Evolutionary conservation across 257 asterid species (phyloP).

Genomic region (Echium plantagineum): DNA sequence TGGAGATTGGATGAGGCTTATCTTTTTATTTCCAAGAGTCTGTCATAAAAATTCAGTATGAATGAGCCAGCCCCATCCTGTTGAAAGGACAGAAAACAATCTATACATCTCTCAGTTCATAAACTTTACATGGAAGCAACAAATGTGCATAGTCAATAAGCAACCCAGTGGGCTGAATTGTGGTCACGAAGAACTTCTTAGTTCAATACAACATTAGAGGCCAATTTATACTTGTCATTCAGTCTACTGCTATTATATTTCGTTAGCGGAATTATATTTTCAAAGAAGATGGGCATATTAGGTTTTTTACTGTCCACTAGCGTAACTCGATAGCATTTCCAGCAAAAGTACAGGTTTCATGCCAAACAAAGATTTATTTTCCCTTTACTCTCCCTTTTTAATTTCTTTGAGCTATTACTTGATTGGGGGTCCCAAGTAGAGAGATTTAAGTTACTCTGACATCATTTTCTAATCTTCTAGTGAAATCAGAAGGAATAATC

Average conservation of each 20-base stretch:
- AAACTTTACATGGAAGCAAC: constrained; percentile 20
- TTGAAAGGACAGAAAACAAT: constrained; percentile 34
- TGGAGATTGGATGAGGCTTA: constrained; percentile 37
- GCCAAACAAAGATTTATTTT: background rate
- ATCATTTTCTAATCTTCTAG: background rate
- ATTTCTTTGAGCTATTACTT: too few species aligned
- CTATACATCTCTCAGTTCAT: constrained; percentile 46
- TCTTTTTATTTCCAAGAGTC: constrained; percentile 47
- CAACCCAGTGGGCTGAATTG: background rate
- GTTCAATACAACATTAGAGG: too few species aligned
- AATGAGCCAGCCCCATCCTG: constrained; percentile 48
- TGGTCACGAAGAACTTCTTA: background rate
- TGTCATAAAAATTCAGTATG: constrained; percentile 73
- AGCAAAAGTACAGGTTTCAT: background rate
- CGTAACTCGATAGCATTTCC: too few species aligned
- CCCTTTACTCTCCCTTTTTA: too few species aligned
- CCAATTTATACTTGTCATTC: too few species aligned
- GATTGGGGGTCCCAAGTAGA: too few species aligned
- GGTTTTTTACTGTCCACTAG: too few species aligned
- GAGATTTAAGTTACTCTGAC: too few species aligned
- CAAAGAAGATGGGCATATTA: too few species aligned
- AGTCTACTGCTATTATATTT: too few species aligned
- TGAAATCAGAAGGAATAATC: background rate
- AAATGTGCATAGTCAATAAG: constrained; percentile 6
- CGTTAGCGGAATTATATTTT: too few species aligned